phyloP scores from a whole-genome alignment of 169 alveolate genomes.

The Eimeria zaria region DNA sequence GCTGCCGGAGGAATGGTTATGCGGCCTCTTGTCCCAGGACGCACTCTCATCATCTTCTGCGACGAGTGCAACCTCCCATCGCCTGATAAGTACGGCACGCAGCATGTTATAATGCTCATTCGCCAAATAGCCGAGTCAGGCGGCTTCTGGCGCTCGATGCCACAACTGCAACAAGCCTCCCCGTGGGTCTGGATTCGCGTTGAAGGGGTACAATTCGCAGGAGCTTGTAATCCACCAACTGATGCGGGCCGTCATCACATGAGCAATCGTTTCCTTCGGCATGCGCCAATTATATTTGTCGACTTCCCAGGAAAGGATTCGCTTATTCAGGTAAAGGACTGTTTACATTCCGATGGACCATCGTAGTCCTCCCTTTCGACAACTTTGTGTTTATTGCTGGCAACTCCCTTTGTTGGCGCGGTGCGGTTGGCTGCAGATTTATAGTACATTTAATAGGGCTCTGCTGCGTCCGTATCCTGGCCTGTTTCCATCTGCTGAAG shows the following conservation, averaged over 20 bases:
- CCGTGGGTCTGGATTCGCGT: constrained; percentile 94
- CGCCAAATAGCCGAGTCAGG: constrained; percentile 98
- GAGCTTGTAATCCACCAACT: constrained; percentile 99
- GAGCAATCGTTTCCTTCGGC: constrained; percentile 97
- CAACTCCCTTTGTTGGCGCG: neutral
- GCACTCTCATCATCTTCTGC: constrained; percentile 99
- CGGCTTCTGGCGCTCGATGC: constrained; percentile 97
- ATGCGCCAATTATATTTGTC: constrained; percentile 97
- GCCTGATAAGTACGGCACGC: constrained; percentile 99
- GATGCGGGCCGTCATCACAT: constrained; percentile 99
- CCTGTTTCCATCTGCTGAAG: constrained; percentile 92
- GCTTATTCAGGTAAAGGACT: constrained; percentile 92
- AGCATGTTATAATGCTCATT: constrained; percentile 97
- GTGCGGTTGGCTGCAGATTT: constrained; percentile 57
- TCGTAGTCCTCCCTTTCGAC: neutral
- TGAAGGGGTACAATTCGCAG: constrained; percentile 98
- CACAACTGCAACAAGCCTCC: constrained; percentile 89
- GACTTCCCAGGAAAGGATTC: constrained; percentile 99
- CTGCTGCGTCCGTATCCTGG: constrained; percentile 90
- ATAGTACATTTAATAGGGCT: constrained; percentile 98
- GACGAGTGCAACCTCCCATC: constrained; percentile 99
- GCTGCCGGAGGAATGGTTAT: constrained; percentile 94
- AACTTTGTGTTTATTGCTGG: neutral
- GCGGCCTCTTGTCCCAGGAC: constrained; percentile 97
- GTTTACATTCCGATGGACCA: neutral